Evolutionary conservation across 2,329 filamentous ascomycete genomes (phyloP).

Genomic region (Sclerotiophoma versabilis): DNA sequence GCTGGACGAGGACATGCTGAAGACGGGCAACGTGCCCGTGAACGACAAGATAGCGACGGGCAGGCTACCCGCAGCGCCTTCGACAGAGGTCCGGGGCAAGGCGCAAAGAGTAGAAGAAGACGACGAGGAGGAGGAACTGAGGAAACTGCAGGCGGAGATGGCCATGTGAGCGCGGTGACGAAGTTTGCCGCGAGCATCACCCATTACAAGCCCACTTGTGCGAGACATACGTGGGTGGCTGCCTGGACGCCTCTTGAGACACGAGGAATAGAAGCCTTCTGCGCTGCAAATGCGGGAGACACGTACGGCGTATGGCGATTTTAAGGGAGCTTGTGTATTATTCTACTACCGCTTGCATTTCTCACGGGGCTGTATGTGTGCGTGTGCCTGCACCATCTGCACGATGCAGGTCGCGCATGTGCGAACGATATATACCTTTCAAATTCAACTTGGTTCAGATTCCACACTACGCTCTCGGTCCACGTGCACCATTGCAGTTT

Average conservation of each 20-base stretch:
- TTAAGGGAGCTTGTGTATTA: slow-evolving; percentile 12
- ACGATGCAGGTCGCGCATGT: neutral
- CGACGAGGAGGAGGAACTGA: slow-evolving; percentile 93
- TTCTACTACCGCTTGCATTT: slow-evolving; percentile 18
- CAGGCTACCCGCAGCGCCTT: slow-evolving; percentile 76
- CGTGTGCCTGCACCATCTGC: neutral
- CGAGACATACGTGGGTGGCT: neutral
- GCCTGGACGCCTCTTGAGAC: neutral
- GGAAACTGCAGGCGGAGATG: slow-evolving; percentile 96
- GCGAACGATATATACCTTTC: slow-evolving; percentile 26
- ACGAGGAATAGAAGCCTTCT: neutral
- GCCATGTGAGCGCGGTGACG: slow-evolving; percentile 69
- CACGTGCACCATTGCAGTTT: neutral
- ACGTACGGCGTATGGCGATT: slow-evolving; percentile 31
- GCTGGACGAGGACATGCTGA: slow-evolving; percentile 92
- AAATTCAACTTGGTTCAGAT: slow-evolving; percentile 17
- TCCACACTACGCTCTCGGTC: neutral
- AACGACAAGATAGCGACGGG: slow-evolving; percentile 71
- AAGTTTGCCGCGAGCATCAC: neutral
- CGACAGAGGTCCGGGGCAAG: slow-evolving; percentile 62
- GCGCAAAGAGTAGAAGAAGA: slow-evolving; percentile 69
- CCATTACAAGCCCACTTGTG: neutral
- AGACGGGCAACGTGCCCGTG: slow-evolving; percentile 84
- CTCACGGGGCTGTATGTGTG: neutral
- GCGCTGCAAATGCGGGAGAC: slow-evolving; percentile 1